phyloP scores from a whole-genome alignment of 441 rosid species.

The Erodium moschatum region DNA sequence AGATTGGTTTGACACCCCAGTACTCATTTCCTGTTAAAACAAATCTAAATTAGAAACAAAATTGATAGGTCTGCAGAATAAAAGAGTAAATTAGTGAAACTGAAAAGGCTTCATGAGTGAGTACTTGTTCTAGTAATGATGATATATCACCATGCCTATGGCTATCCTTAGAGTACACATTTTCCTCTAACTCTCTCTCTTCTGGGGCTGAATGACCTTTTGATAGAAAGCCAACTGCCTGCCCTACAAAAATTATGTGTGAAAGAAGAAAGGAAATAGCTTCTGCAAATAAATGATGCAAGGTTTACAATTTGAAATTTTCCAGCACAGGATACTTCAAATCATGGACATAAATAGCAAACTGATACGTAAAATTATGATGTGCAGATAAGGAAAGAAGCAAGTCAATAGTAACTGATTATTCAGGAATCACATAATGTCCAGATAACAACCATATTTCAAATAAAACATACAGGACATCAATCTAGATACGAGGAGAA shows the following conservation, averaged over 20 bases:
- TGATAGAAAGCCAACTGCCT: slow-evolving; percentile 77
- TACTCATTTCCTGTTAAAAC: slow-evolving; percentile 54
- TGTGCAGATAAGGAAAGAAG: neutral
- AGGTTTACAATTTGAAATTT: neutral
- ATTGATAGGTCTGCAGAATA: slow-evolving; percentile 15
- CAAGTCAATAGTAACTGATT: neutral
- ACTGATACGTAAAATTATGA: neutral
- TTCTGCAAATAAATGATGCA: slow-evolving; percentile 3
- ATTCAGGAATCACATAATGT: neutral
- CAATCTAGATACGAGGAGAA: neutral
- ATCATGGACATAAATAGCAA: neutral
- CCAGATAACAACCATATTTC: neutral
- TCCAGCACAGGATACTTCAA: neutral
- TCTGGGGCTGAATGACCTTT: slow-evolving; percentile 51
- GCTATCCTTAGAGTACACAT: slow-evolving; percentile 41
- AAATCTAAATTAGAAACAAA: slow-evolving; percentile 21
- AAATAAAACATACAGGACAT: neutral
- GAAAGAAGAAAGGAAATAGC: slow-evolving; percentile 9
- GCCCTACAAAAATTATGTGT: slow-evolving; percentile 15
- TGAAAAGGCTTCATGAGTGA: slow-evolving; percentile 20
- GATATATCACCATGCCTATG: slow-evolving; percentile 43
- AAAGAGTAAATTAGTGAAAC: slow-evolving; percentile 19
- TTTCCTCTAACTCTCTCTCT: slow-evolving; percentile 77
- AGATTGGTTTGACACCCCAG: slow-evolving; percentile 55
- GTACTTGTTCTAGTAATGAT: slow-evolving; percentile 83